Conservation (phyloP, 2,329 filamentous ascomycete genomes). For the Paramyrothecium roridum region DNA sequence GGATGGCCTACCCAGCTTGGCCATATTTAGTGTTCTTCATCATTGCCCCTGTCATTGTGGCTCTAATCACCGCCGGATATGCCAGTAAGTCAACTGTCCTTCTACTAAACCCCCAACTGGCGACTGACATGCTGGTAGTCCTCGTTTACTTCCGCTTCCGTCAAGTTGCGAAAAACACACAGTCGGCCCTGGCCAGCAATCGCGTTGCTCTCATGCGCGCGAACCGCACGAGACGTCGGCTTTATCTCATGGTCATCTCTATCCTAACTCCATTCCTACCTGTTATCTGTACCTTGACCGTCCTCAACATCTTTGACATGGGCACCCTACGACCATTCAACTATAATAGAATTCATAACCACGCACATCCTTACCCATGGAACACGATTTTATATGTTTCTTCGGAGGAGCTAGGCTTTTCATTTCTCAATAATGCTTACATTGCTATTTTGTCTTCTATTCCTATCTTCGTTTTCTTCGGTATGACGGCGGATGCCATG, state of each 20-base stretch:
- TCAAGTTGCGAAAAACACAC: constrained; percentile 38
- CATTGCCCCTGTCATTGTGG: constrained; percentile 40
- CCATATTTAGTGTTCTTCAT: constrained; percentile 46
- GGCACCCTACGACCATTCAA: constrained; percentile 29
- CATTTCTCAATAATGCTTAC: constrained; percentile 43
- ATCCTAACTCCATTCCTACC: constrained; percentile 52
- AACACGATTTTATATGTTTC: constrained; percentile 43
- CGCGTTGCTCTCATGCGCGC: constrained; percentile 37
- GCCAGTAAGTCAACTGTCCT: constrained; percentile 37
- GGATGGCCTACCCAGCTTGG: constrained; percentile 41
- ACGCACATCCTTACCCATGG: constrained; percentile 37
- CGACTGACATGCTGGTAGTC: constrained; percentile 25
- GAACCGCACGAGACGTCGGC: constrained; percentile 45
- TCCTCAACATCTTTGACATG: constrained; percentile 34
- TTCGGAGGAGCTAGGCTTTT: constrained; percentile 34
- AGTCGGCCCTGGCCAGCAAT: constrained; percentile 35
- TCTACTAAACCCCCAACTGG: not conserved
- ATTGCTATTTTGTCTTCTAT: constrained; percentile 43
- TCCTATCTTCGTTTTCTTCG: constrained; percentile 52
- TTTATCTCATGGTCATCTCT: constrained; percentile 53
- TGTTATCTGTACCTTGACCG: constrained; percentile 37
- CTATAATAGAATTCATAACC: constrained; percentile 39
- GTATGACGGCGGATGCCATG: constrained; percentile 50
- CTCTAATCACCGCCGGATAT: constrained; percentile 40
- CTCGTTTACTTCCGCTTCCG: constrained; percentile 46